Conservation (phyloP, 768 basidiomycete genomes). For the Collybia sp. region DNA sequence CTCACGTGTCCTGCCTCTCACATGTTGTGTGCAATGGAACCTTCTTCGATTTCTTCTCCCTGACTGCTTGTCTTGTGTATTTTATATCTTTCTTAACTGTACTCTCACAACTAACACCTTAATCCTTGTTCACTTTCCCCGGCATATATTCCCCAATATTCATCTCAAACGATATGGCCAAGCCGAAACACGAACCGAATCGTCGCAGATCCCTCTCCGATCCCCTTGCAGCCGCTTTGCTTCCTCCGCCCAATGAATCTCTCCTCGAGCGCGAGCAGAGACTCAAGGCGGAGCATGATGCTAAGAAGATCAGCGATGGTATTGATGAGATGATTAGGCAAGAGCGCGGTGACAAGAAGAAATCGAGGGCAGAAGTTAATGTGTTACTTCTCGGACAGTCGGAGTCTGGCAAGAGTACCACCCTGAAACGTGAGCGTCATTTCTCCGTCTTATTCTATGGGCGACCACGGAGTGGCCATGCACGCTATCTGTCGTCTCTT, state of each 20-base stretch:
- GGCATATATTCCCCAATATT: conserved; percentile 6
- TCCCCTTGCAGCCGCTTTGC: conserved; percentile 63
- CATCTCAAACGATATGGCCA: conserved; percentile 30
- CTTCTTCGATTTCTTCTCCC: conserved; percentile 2
- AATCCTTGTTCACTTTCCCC: conserved; percentile 14
- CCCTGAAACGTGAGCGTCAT: conserved; percentile 73
- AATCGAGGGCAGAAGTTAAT: conserved; percentile 60
- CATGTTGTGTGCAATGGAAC: not conserved
- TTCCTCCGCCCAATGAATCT: conserved; percentile 72
- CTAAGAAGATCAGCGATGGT: conserved; percentile 66
- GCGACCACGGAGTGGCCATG: no score
- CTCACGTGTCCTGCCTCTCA: not conserved
- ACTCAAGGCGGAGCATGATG: conserved; percentile 63
- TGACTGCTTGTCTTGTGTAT: conserved; percentile 1
- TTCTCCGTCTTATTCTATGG: conserved; percentile 6
- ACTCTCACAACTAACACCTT: conserved; percentile 11
- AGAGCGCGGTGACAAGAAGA: conserved; percentile 59
- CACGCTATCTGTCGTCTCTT: no score
- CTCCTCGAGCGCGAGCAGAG: conserved; percentile 60
- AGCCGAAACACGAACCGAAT: conserved; percentile 26
- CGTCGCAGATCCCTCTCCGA: conserved; percentile 52
- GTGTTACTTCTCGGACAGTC: conserved; percentile 83
- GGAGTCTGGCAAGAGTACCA: conserved; percentile 87
- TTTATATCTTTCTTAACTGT: conserved; percentile 3
- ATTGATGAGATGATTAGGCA: conserved; percentile 77